Conservation (phyloP, 1,284 basidiomycete genomes). For the Trichosporon ovoides region DNA sequence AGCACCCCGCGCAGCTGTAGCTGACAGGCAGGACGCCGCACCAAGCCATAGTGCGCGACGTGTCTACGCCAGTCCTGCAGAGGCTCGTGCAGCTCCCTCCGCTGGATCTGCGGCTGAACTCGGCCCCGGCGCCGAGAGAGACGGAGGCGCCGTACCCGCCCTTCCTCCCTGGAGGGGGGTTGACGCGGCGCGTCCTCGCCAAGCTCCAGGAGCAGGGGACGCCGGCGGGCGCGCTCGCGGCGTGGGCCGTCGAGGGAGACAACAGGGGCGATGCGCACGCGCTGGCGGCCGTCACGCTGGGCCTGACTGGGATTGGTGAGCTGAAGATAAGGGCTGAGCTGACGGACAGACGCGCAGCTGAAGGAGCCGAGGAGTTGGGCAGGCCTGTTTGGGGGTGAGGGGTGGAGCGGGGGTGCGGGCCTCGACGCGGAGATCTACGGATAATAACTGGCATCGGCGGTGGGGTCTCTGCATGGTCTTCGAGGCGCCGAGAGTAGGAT, state of each 20-base stretch:
- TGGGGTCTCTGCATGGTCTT: too few relatives aligned
- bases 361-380: constrained; percentile 39
- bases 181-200: constrained; percentile 61
- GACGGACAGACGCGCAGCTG: constrained; percentile 23
- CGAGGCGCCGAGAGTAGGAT: too few relatives aligned
- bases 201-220: constrained; percentile 37
- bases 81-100: constrained; percentile 54
- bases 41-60: constrained; percentile 47
- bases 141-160: too few relatives aligned
- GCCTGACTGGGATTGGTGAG: constrained; percentile 46
- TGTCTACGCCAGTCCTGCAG: constrained; percentile 49
- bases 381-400: constrained; percentile 43
- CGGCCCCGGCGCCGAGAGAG: too few relatives aligned
- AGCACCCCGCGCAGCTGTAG: constrained; percentile 34
- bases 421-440: constrained; percentile 44
- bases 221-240: constrained; percentile 45
- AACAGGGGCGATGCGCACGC: constrained; percentile 65
- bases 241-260: constrained; percentile 68
- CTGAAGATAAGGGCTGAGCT: not conserved
- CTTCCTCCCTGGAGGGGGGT: constrained; percentile 63
- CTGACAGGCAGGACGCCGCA: constrained; percentile 23
- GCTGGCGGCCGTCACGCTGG: constrained; percentile 56
- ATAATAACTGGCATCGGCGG: too few relatives aligned
- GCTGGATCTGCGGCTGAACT: constrained; percentile 23
- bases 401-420: constrained; percentile 43